Base-by-base conservation (phyloP, 371 early-diverging fungal species). In the Mortierella polycephala region DNA sequence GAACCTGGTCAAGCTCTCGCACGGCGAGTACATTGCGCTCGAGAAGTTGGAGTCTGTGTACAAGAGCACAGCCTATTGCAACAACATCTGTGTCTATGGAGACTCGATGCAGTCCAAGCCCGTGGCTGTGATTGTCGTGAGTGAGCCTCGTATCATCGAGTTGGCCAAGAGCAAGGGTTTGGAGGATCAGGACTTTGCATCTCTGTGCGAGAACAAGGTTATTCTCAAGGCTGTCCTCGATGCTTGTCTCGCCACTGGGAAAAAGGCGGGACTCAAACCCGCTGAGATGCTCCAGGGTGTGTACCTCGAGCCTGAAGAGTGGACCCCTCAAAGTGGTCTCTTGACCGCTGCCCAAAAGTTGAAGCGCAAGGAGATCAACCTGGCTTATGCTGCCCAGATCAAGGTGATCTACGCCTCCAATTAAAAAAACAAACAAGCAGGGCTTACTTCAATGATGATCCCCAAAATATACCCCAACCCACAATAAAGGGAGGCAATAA, bases 21-120 rank as follows among this genome's bases (percentile, higher is more conserved):
- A 93, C 69, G 99, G 99, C 65, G 99, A 99, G 83, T 99, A 99
- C 85, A 94, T 92, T 81, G 97, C 97, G 0, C 89, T 98, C 21
- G 99, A 99, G 80, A 97, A 96, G 75, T 84, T 99, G 45, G 99
- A 99, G 83, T 51, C 51, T 51, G 51, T 51, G 51, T 51, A 51
- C 51, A 51, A 51, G 82, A 88, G 88, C 59, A 89, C 89, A 55
- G 58, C 87, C 7, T 91, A 83, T 67, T 90, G 94, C 41, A 86
- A 85, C 74, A 94, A 93, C 79, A 86, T 96, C 41, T 94, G 94
- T 81, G 87, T 98, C 16, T 90, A 92, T 81, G 96, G 92, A 14
- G 92, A 96, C 66, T 81, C 92, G 8, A 80, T 86, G 44, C 82
- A 85, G 50, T 62, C 83, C 64, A 85, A 83, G 46, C 87, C 90